phyloP scores from a whole-genome alignment of 768 basidiomycete genomes.

The Panaeolus papilionaceus region DNA sequence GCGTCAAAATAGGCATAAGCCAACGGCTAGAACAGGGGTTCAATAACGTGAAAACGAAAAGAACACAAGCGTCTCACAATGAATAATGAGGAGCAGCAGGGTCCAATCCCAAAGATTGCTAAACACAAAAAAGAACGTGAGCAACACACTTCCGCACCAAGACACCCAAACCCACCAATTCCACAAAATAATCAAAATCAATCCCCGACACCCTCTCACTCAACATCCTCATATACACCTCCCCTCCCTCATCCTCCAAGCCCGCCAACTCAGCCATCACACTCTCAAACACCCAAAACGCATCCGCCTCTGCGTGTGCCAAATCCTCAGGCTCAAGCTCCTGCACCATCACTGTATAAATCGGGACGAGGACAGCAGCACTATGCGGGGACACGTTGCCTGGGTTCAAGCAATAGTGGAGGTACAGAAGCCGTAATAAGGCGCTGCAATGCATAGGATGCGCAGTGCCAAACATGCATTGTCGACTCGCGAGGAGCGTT shows the following conservation, averaged over 20 bases:
- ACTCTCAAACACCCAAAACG: conserved; percentile 83
- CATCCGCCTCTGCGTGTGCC: conserved; percentile 77
- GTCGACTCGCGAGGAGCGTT: conserved; percentile 54
- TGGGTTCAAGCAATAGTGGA: conserved; percentile 76
- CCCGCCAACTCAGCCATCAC: conserved; percentile 77
- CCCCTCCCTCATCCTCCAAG: conserved; percentile 69
- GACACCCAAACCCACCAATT: conserved; percentile 52
- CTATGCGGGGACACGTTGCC: conserved; percentile 71
- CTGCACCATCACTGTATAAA: conserved; percentile 66
- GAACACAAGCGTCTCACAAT: conserved; percentile 55
- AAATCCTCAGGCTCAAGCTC: conserved; percentile 68
- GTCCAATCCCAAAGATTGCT: conserved; percentile 72
- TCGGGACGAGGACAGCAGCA: conserved; percentile 70
- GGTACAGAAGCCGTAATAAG: conserved; percentile 71
- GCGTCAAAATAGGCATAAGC: conserved; percentile 74
- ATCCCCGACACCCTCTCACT: conserved; percentile 66
- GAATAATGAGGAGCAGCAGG: conserved; percentile 81
- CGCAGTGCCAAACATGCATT: conserved; percentile 49
- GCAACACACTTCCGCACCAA: not conserved
- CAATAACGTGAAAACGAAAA: conserved; percentile 13
- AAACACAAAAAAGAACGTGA: conserved; percentile 14
- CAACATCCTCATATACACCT: conserved; percentile 66
- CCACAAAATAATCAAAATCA: conserved; percentile 64
- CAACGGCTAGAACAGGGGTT: conserved; percentile 58
- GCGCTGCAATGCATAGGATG: conserved; percentile 69